Base-by-base conservation (phyloP, 2,329 filamentous ascomycete species). In the Fusarium fujikuroi region DNA sequence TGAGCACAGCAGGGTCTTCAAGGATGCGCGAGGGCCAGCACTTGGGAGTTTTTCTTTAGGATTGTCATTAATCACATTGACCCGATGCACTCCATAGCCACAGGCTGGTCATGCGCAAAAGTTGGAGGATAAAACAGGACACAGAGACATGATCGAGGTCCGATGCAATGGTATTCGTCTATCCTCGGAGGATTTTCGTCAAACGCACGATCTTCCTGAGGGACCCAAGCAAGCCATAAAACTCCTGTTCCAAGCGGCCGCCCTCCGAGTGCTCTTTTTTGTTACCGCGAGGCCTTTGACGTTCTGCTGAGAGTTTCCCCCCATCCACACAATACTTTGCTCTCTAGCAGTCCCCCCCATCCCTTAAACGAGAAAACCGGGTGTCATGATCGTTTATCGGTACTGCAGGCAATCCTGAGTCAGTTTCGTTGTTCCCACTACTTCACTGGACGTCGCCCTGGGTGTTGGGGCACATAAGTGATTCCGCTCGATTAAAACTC, bases 191-290 rank as follows among this genome's bases (percentile, higher is more conserved):
- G 79, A 83, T 80, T 78, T 81, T 83, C 80, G 81, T 83, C 80
- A 83, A 79, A 83, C 78, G 80, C 79, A 81, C 81, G 76, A 81
- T 82, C 79, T 80, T 83, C 81, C 81, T 80, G 78, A 80, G 57
- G 68, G 83, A 83, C 81, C 79, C 82, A 82, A 84, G 81, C 81
- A 83, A 82, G 80, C 81, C 82, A 81, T 81, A 80, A 81, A 83
- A 84, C 83, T 84, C 83, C 83, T 78, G 79, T 84, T 83, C 81
- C 82, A 82, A 84, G 82, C 81, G 81, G 81, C 81, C 82, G 81
- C 80, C 81, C 78, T 82, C 79, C 81, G 79, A 83, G 79, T 80
- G 78, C 76, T 79, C 32, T 36, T 79, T 80, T 52, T 80, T 79
- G 81, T 64, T 61, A 76, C 75, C 77, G 78, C 77, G 76, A 81